phyloP scores from a whole-genome alignment of 1,139 yeast species.

The Candida glucosophila region DNA sequence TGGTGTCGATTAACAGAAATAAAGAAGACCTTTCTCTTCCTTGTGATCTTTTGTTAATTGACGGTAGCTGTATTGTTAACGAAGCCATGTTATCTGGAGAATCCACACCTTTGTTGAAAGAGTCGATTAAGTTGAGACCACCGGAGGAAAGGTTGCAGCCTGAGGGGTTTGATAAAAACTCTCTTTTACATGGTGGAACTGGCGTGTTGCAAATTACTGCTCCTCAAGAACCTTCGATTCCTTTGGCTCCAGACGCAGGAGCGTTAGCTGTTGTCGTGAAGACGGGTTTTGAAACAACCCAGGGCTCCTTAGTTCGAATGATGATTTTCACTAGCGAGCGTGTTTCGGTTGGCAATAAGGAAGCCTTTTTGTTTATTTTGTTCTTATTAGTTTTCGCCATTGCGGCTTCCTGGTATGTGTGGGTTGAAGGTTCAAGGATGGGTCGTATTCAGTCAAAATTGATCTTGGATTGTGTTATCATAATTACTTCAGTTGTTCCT shows the following conservation, averaged over 20 bases:
- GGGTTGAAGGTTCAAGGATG: slow-evolving; percentile 96
- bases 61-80: slow-evolving; percentile 87
- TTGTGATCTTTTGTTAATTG: slow-evolving; percentile 82
- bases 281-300: slow-evolving; percentile 97
- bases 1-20: slow-evolving; percentile 82
- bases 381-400: slow-evolving; percentile 87
- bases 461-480: slow-evolving; percentile 89
- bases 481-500: slow-evolving; percentile 95
- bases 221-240: slow-evolving; percentile 43
- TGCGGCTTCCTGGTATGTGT: slow-evolving; percentile 95
- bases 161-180: slow-evolving; percentile 82
- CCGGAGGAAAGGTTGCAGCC: slow-evolving; percentile 55
- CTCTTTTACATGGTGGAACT: slow-evolving; percentile 93
- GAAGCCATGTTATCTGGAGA: slow-evolving; percentile 99
- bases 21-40: slow-evolving; percentile 90
- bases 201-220: slow-evolving; percentile 86
- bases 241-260: slow-evolving; percentile 79
- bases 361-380: slow-evolving; percentile 84
- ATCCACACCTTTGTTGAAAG: slow-evolving; percentile 92
- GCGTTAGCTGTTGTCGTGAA: slow-evolving; percentile 85
- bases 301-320: slow-evolving; percentile 94
- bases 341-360: slow-evolving; percentile 92
- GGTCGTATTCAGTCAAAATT: slow-evolving; percentile 93
- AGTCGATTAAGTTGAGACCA: slow-evolving; percentile 81
- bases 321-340: slow-evolving; percentile 97